Evolutionary conservation across 768 basidiomycete genomes (phyloP), one percentile per base, ranked within the genome.

Genomic region (Russula sp.): DNA sequence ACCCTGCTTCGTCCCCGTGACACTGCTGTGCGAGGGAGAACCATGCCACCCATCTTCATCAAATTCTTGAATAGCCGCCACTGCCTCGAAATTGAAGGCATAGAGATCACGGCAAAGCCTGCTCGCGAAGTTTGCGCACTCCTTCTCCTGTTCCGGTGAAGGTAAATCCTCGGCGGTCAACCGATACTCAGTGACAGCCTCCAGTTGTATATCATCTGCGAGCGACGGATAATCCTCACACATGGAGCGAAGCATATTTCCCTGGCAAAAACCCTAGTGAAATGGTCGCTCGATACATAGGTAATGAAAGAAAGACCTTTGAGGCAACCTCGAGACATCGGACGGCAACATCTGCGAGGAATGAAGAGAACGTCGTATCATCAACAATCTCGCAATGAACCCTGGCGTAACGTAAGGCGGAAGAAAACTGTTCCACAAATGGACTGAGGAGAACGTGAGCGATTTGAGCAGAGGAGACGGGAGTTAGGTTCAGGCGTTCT

Each of bases 401-500:
- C 56, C 66, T 74, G 11, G 76, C 79, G 64, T 82, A 90, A 20
- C 86, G 70, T 46, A 78, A 72, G 34, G 70, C 51, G 67, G 76
- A 70, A 50, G 73, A 66, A 68, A 78, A 80, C 57, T 80, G 78
- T 67, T 88, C 87, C 46, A 87, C 79, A 68, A 88, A 90, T 32
- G 87, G 85, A 69, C 83, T 88, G 56, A 82, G 69, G 57, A 90
- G 77, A 49, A 90, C 74, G 69, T 84, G 81, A 54, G 79, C 75
- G 42, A 86, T 74, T 73, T 90, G 88, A 58, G 77, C 75, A 62
- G 73, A 75, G 46, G 80, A 82, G 54, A 90, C 58, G 10, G 85
- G 86, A 0, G 74, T 73, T 25, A 91, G 71, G 32, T 77, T 77
- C 35, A 87, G 72, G 14, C 75, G 69, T 56, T 87, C 83, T 52